Evolutionary conservation across 768 basidiomycete species (phyloP), one percentile per base, ranked within the genome.

Genomic region (Chlorophyllum brunneum): DNA sequence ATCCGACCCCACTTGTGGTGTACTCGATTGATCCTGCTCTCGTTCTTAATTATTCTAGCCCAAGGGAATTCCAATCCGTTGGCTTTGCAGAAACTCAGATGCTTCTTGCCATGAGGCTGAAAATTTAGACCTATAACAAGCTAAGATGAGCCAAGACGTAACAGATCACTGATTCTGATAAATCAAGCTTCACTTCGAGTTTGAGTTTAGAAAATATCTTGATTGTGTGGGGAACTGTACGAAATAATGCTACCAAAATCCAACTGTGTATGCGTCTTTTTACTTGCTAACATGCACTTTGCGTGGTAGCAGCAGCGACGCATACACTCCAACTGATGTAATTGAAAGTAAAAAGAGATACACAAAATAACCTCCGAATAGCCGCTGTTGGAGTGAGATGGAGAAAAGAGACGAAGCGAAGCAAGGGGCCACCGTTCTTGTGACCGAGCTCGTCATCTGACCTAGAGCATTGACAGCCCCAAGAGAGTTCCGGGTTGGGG

Each of bases 361-460:
- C 5, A 81, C 80, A 31, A 83, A 63, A 43, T 71, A 65, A n/a
- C 82, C 80, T 5, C 73, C 71, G 48, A 81, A 59, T 54, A 75
- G 70, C 27, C 73, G 62, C 38, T 67, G 66, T 49, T 78, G 67
- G 26, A 80, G 70, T 0, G 83, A 83, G 22, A 83, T 58, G 38
- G 84, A 82, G 67, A 83, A 86, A 47, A 84, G 70, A 27, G 81
- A 82, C 48, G 76, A 79, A 0, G 78, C 71, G 7, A 70, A 62
- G 5, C 79, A 79, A 13, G 85, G 85, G 2, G 81, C 85, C 49
- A 73, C 73, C 0, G 69, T 63, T 31, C 67, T 66, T 61, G 70
- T 68, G 8, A 67, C 42, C 51, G 68, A 69, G 34, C 68, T 67
- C 29, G 63, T 58, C 63, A 68, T 69, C 58, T 79, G 73, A 29